Base-by-base conservation (phyloP, 306 rosid genomes). In the Castanea crenata region DNA sequence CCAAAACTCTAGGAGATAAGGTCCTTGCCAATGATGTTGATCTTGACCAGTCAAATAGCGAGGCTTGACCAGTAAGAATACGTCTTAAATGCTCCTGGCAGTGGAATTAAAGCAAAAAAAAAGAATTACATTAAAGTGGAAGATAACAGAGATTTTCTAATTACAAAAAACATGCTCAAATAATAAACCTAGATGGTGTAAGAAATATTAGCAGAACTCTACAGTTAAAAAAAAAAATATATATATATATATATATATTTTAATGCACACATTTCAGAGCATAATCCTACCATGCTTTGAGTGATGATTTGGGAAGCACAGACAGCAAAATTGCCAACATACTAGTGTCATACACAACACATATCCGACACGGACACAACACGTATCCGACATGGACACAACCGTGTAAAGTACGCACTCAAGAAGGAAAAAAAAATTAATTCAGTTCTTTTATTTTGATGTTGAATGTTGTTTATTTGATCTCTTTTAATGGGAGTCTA, bases 41-140 rank as follows among this genome's bases (percentile, higher is more conserved):
- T 80, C 97, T 91, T 62, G 99, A 88, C 98, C 98, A 95, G 75
- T 93, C 98, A 64, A 93, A 95, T 67, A 93, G 87, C 35, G 97
- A 95, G 76, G 99, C 92, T 82, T 95, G 99, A 84, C 98, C 99
- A 90, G 98, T 91, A 84, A 95, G 94, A 83, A 95, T 91, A 76
- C 99, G 88, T 78, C 94, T 89, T 49, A 95, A 85, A 85, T 95
- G 98, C 75, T 95, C 99, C 99, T 91, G 94, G 71, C 21, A 71
- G 80, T 69, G 58, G 84, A 49, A 80, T 77, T 77, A 32, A 32
- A 32, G 35, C 34, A 31, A 31, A 31, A 55, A 80, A 73, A 77
- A 55, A 78, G 80, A 83, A 35, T 35, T 83, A 13, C 11, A 59
- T 56, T 69, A 25, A 73, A 55, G 72, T 69, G 69, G 55, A 77